These are phyloP conservation scores for Podospora pseudoanserina DNA, from an alignment of 495 filamentous ascomycete species.

Conservation along the genomic window DNA sequence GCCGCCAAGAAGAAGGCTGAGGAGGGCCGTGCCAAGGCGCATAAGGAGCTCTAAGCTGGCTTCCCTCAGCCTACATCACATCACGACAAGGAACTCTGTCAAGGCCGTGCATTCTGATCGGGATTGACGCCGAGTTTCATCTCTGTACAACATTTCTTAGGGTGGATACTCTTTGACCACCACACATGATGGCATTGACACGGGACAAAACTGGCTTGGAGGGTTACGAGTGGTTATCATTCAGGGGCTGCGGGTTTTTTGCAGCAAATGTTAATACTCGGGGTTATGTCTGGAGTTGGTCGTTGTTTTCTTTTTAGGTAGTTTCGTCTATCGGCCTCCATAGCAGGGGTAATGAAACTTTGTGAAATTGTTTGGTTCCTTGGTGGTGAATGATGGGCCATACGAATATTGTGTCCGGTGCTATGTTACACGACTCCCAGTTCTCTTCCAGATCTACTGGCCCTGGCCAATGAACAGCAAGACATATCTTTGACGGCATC, in stretches of 20 bases:
- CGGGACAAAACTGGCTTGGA: background rate
- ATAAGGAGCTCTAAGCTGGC: slow-evolving; percentile 32
- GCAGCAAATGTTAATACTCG: background rate
- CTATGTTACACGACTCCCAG: no score
- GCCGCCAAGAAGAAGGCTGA: slow-evolving; percentile 57
- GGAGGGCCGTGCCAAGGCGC: slow-evolving; percentile 31
- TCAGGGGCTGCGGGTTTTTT: background rate
- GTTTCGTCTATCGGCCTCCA: background rate
- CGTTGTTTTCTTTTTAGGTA: background rate
- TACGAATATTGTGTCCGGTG: no score
- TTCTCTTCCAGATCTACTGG: no score
- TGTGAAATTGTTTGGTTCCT: no score
- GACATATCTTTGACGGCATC: no score
- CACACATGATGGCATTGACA: background rate
- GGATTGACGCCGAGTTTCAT: background rate
- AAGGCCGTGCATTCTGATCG: background rate
- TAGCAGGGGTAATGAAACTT: background rate
- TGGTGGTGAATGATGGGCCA: no score
- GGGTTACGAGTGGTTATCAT: background rate
- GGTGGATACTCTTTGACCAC: background rate
- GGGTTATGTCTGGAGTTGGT: background rate
- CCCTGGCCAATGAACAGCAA: no score
- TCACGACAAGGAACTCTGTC: background rate
- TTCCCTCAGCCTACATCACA: background rate
- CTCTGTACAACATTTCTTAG: background rate